Evolutionary conservation across 331 rosid genomes (phyloP).

Genomic region (Quercus phellos): DNA sequence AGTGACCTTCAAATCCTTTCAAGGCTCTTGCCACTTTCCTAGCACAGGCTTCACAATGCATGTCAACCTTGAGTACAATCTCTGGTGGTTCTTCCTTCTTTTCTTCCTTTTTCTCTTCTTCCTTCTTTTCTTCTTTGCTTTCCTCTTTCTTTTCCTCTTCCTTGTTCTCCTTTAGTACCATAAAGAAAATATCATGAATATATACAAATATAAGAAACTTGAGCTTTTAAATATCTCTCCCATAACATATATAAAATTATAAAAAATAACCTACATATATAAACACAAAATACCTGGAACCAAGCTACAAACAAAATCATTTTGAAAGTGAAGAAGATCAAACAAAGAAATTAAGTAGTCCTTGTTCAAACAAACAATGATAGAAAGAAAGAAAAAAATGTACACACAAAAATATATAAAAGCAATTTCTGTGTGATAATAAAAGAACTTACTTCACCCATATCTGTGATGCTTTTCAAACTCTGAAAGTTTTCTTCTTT

Average conservation of each 20-base stretch:
- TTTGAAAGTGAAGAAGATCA: neutral
- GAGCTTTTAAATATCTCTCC: neutral
- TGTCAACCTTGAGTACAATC: constrained; percentile 83
- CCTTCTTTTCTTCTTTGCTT: constrained; percentile 37
- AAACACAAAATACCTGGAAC: neutral
- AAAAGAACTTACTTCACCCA: constrained; percentile 63
- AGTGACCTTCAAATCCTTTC: constrained; percentile 81
- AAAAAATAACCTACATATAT: neutral
- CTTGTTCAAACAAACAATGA: neutral
- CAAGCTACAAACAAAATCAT: neutral
- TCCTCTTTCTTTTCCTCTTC: constrained; percentile 49
- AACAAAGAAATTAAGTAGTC: neutral
- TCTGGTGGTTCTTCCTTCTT: constrained; percentile 44
- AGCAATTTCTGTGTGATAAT: neutral
- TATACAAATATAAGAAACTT: neutral
- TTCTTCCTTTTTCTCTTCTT: constrained; percentile 38
- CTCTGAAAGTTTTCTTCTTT: constrained; percentile 12
- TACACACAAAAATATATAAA: neutral
- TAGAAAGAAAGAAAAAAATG: neutral
- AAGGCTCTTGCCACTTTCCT: constrained; percentile 83
- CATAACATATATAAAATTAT: neutral
- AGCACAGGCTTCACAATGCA: constrained; percentile 97
- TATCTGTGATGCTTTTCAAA: constrained; percentile 25
- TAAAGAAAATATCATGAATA: neutral
- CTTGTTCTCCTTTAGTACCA: constrained; percentile 40